A percentile compares a stretch with the other conserved stretches of the same genome.
phyloP scores from a whole-genome alignment of 75 land plant genomes.

The Isoetes taiwanensis region DNA sequence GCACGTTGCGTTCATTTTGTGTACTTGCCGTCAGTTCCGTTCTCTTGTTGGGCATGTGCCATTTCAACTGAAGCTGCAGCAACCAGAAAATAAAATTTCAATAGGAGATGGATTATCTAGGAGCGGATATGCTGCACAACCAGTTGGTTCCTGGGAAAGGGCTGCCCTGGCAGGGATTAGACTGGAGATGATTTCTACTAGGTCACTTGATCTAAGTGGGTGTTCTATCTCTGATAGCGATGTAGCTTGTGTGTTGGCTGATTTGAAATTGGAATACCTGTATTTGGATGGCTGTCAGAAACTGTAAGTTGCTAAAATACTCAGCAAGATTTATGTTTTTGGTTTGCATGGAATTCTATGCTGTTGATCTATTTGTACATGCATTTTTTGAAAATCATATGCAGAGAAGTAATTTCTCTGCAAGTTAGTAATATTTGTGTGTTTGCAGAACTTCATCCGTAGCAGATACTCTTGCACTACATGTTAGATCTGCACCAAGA shows the following conservation, averaged over 20 bases:
- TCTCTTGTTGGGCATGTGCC: conserved; percentile 17
- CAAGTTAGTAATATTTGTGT: background rate
- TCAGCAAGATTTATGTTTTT: background rate
- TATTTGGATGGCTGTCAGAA: conserved; percentile 32
- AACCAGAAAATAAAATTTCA: no score
- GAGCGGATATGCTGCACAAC: conserved; percentile 4
- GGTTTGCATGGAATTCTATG: background rate
- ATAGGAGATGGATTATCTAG: background rate
- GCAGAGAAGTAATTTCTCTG: background rate
- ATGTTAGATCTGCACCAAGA: conserved; percentile 24
- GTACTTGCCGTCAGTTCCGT: conserved; percentile 19
- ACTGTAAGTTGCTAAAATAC: conserved; percentile 11
- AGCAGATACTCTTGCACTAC: conserved; percentile 28
- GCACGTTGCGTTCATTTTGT: conserved; percentile 10
- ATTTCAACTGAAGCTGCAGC: conserved; percentile 13
- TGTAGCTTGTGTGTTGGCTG: conserved; percentile 16
- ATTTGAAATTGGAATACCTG: conserved; percentile 22
- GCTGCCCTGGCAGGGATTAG: conserved; percentile 12
- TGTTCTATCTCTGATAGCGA: conserved; percentile 25
- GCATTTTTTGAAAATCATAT: background rate
- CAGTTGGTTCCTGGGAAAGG: conserved; percentile 11
- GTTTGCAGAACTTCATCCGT: conserved; percentile 23
- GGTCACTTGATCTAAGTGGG: conserved; percentile 23
- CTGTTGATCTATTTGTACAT: background rate
- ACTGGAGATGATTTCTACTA: conserved; percentile 15